These are phyloP conservation scores for Durio zibethinus DNA, from an alignment of 345 rosid genomes.

Conservation along the genomic window DNA sequence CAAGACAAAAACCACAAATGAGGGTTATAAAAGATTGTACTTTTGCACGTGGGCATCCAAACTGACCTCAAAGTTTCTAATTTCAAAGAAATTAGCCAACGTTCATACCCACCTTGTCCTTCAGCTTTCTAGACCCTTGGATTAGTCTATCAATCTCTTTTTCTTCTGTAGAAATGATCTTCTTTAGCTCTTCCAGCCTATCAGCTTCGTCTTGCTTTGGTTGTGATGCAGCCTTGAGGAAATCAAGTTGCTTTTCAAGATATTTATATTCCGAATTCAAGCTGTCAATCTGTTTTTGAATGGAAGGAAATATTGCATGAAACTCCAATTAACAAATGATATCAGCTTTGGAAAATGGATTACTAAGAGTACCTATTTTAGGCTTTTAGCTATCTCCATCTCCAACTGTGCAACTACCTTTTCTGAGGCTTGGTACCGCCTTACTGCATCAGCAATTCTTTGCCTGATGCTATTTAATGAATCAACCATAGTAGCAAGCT, in stretches of 20 bases:
- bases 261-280: constrained; percentile 63
- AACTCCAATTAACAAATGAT: constrained; percentile 12
- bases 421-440: constrained; percentile 60
- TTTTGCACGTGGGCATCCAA: background rate
- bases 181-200: constrained; percentile 62
- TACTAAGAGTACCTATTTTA: constrained; percentile 60
- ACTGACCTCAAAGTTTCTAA: background rate
- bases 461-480: constrained; percentile 53
- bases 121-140: constrained; percentile 69
- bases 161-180: constrained; percentile 57
- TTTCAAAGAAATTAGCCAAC: background rate
- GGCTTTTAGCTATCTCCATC: constrained; percentile 88
- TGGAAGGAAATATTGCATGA: constrained; percentile 16
- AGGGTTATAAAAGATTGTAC: background rate
- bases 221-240: constrained; percentile 73
- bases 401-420: constrained; percentile 55
- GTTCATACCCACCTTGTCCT: constrained; percentile 55
- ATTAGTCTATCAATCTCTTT: constrained; percentile 61
- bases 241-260: constrained; percentile 72
- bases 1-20: constrained; percentile 12
- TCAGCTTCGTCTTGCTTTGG: constrained; percentile 73
- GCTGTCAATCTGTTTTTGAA: constrained; percentile 64
- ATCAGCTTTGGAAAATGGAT: background rate
- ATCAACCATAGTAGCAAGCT: constrained; percentile 55
- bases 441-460: constrained; percentile 62